Evolutionary conservation across 441 rosid species (phyloP).

Genomic region (Bruguiera hainesii): DNA sequence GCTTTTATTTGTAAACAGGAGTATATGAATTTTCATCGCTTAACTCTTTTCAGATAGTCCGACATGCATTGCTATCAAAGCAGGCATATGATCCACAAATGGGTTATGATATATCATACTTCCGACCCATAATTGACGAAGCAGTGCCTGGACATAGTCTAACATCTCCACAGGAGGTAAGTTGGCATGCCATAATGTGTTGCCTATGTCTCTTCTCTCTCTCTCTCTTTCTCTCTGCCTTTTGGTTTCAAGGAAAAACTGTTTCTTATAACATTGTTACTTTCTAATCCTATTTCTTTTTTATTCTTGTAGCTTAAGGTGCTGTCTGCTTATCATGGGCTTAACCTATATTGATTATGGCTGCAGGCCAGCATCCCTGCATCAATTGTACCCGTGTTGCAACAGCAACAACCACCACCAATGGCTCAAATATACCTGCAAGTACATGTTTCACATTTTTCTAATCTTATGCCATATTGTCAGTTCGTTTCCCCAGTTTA

Average conservation of each 20-base stretch:
- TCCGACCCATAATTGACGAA: constrained; percentile 62
- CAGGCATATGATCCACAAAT: constrained; percentile 74
- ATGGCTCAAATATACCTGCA: constrained; percentile 83
- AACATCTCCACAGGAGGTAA: constrained; percentile 71
- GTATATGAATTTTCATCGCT: not conserved
- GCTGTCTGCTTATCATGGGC: not conserved
- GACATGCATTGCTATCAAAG: constrained; percentile 19
- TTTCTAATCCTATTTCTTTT: not conserved
- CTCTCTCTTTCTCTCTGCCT: not conserved
- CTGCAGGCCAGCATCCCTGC: constrained; percentile 48
- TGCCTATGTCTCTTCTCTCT: not conserved
- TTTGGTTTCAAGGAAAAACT: not conserved
- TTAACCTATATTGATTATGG: constrained; percentile 11
- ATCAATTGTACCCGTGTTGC: constrained; percentile 57
- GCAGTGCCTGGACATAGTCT: constrained; percentile 52
- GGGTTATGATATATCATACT: constrained; percentile 66
- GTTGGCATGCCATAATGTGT: not conserved
- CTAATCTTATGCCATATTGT: constrained; percentile 81
- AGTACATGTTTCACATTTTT: constrained; percentile 76
- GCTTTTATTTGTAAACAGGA: not conserved
- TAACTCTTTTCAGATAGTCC: not conserved
- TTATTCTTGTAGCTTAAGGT: not conserved
- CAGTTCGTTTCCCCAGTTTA: constrained; percentile 77
- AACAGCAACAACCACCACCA: constrained; percentile 67
- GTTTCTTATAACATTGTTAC: not conserved